A percentile compares a stretch with the other conserved stretches of the same genome.
Conservation (phyloP, 164 flowering plant species). For the Macadamia tetraphylla region DNA sequence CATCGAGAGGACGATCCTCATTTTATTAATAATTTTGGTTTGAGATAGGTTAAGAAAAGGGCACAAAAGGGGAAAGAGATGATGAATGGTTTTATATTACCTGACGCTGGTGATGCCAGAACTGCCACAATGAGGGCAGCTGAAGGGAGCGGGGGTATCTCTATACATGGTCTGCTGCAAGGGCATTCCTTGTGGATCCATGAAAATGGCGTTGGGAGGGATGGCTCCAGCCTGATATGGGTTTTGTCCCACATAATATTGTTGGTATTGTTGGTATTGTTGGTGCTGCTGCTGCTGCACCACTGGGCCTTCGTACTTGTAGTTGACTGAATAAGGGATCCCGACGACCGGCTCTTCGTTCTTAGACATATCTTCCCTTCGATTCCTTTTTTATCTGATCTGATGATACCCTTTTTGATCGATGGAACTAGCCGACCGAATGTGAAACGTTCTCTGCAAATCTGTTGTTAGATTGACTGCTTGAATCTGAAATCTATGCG, state of each 20-base stretch:
- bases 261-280: slow-evolving; percentile 2
- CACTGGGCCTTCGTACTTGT: slow-evolving; percentile 10
- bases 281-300: slow-evolving; percentile 8
- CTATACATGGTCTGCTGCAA: slow-evolving; percentile 77
- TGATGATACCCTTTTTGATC: not conserved
- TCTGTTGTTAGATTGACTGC: too few species aligned
- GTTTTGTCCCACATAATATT: slow-evolving; percentile 22
- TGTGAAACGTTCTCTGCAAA: too few species aligned
- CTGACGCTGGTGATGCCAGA: not conserved
- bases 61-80: too few species aligned
- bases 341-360: slow-evolving; percentile 51
- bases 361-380: slow-evolving; percentile 20
- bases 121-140: slow-evolving; percentile 50
- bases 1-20: too few species aligned
- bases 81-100: not conserved
- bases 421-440: too few species aligned
- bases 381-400: not conserved
- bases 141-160: slow-evolving; percentile 90
- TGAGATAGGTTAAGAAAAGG: not conserved
- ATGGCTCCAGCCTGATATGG: not conserved
- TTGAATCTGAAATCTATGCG: too few species aligned
- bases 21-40: too few species aligned
- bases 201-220: slow-evolving; percentile 34
- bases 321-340: slow-evolving; percentile 38
- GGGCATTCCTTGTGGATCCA: slow-evolving; percentile 75